phyloP scores from a whole-genome alignment of 371 early-diverging fungal species.

The Circinella minor region DNA sequence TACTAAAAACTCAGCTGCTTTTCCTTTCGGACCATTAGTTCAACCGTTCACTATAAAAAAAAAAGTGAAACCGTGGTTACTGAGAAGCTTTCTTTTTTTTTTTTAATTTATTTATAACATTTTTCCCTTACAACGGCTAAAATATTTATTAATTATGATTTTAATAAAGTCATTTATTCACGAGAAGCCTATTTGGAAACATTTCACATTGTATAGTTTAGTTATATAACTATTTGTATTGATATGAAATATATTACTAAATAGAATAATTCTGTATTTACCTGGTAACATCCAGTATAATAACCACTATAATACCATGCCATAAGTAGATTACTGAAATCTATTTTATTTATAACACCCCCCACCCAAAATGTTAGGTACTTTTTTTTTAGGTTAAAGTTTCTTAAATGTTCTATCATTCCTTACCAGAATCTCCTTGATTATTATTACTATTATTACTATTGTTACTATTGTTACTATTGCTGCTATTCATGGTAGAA shows the following conservation, averaged over 20 bases:
- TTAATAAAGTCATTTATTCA: too few relatives aligned
- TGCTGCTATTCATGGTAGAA: too few relatives aligned
- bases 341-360: background rate
- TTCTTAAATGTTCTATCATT: background rate
- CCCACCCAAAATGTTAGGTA: too few relatives aligned
- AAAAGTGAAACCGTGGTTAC: too few relatives aligned
- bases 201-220: background rate
- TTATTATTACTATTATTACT: background rate
- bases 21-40: background rate
- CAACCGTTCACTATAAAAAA: background rate
- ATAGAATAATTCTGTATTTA: background rate
- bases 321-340: constrained; percentile 64
- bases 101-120: too few relatives aligned
- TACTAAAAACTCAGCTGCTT: background rate
- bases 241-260: background rate
- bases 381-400: background rate
- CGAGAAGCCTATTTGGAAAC: background rate
- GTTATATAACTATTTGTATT: background rate
- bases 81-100: too few relatives aligned
- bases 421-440: too few relatives aligned
- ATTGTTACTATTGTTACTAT: background rate
- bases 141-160: too few relatives aligned
- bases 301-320: constrained; percentile 81
- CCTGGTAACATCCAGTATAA: constrained; percentile 75
- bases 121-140: too few relatives aligned